These are phyloP conservation scores for Plasmodium coatneyi DNA, from an alignment of 169 alveolate species.

Conservation along the genomic window DNA sequence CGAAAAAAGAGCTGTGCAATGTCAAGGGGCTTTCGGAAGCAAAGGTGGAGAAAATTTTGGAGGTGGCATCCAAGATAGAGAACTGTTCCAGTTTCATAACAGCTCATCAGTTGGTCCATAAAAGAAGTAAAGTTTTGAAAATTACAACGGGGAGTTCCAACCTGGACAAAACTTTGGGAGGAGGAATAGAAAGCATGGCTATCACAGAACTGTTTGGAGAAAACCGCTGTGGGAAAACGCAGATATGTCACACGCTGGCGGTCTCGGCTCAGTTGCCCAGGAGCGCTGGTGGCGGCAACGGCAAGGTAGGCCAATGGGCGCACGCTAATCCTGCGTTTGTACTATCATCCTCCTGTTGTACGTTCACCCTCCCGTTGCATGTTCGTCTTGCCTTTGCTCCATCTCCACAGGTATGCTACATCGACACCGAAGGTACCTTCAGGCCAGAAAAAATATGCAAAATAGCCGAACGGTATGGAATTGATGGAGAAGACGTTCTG, in stretches of 20 bases:
- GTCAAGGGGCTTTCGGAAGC: constrained; percentile 96
- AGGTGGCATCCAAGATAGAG: constrained; percentile 89
- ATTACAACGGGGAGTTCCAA: constrained; percentile 81
- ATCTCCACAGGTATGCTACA: constrained; percentile 91
- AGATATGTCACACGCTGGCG: constrained; percentile 94
- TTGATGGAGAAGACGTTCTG: constrained; percentile 93
- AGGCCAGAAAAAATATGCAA: constrained; percentile 97
- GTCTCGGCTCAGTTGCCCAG: constrained; percentile 95
- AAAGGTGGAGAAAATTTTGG: constrained; percentile 93
- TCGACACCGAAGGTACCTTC: constrained; percentile 99
- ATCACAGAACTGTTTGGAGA: constrained; percentile 98
- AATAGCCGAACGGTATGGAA: constrained; percentile 85
- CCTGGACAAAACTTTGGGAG: constrained; percentile 93
- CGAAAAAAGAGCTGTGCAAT: constrained; percentile 79
- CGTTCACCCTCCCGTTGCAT: neutral
- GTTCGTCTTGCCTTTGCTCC: neutral
- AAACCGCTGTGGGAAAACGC: constrained; percentile 96
- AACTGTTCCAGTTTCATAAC: constrained; percentile 74
- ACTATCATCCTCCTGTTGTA: neutral
- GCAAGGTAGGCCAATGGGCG: constrained; percentile 42
- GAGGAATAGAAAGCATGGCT: constrained; percentile 95
- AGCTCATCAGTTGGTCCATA: constrained; percentile 57
- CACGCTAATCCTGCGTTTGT: neutral
- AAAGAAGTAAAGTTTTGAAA: constrained; percentile 64
- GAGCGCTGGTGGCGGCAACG: constrained; percentile 93